Conservation (phyloP, 345 rosid species). For the Camelina hispida region DNA sequence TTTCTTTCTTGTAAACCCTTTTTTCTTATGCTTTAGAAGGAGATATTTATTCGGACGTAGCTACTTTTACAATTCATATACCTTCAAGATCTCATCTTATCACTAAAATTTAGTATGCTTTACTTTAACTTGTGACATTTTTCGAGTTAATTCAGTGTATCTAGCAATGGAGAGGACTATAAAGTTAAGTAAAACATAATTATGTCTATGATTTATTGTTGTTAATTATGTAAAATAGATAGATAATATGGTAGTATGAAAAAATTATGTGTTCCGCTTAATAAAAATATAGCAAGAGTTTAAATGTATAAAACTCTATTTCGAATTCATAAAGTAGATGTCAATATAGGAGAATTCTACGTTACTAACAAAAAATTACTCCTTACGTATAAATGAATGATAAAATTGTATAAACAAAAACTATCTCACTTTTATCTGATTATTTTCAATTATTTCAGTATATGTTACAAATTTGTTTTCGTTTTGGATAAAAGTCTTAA, state of each 20-base stretch:
- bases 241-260: background rate
- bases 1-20: constrained; percentile 21
- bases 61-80: constrained; percentile 16
- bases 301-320: background rate
- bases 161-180: background rate
- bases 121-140: background rate
- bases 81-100: constrained; percentile 28
- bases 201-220: background rate
- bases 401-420: no score
- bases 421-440: background rate
- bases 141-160: background rate
- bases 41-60: constrained; percentile 10
- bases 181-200: background rate
- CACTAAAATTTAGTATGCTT: constrained; percentile 13
- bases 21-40: constrained; percentile 29
- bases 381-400: background rate
- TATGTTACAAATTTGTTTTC: background rate
- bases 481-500: background rate
- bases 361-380: no score
- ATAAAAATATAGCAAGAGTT: background rate
- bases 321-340: no score
- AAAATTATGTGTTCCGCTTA: background rate
- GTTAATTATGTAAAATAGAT: background rate
- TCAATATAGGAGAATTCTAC: no score
- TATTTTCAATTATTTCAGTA: background rate